Evolutionary conservation across 805 yeast species (phyloP).

Genomic region (Zygosaccharomyces gambellarensis): DNA sequence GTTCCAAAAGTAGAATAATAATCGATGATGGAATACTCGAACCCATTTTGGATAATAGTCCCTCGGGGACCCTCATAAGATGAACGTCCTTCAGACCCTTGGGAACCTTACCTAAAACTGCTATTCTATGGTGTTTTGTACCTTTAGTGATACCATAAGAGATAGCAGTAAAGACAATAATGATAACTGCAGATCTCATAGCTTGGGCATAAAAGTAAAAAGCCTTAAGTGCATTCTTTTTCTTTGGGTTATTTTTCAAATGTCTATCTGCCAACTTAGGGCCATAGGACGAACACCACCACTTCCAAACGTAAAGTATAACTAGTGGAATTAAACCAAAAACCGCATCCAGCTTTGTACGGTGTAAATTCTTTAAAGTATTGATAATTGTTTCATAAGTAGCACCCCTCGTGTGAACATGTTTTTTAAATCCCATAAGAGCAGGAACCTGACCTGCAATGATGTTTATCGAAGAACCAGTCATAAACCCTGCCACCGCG

Average conservation of each 20-base stretch:
- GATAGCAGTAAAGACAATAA: conserved; percentile 76
- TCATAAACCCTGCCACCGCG: conserved; percentile 91
- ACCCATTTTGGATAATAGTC: conserved; percentile 56
- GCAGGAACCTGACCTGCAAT: conserved; percentile 82
- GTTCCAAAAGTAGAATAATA: conserved; percentile 79
- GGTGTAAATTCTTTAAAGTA: conserved; percentile 64
- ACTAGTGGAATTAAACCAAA: conserved; percentile 77
- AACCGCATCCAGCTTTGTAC: conserved; percentile 75
- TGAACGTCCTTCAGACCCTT: conserved; percentile 77
- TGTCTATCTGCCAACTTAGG: conserved; percentile 59
- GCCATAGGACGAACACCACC: conserved; percentile 46
- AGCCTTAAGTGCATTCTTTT: conserved; percentile 27
- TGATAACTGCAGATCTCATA: conserved; percentile 74
- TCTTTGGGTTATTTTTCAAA: conserved; percentile 22
- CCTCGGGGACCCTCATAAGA: conserved; percentile 58
- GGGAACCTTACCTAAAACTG: conserved; percentile 73
- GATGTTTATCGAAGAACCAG: conserved; percentile 87
- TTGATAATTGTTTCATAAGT: conserved; percentile 67
- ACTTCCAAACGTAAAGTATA: conserved; percentile 70
- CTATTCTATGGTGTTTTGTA: conserved; percentile 39
- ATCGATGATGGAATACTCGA: conserved; percentile 81
- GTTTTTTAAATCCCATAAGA: conserved; percentile 66
- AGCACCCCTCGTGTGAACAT: conserved; percentile 67
- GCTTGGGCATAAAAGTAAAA: conserved; percentile 67
- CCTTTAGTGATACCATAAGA: conserved; percentile 69